Evolutionary conservation across 192 early-diverging fungal genomes (phyloP).

Genomic region (Geosiphon pyriformis): DNA sequence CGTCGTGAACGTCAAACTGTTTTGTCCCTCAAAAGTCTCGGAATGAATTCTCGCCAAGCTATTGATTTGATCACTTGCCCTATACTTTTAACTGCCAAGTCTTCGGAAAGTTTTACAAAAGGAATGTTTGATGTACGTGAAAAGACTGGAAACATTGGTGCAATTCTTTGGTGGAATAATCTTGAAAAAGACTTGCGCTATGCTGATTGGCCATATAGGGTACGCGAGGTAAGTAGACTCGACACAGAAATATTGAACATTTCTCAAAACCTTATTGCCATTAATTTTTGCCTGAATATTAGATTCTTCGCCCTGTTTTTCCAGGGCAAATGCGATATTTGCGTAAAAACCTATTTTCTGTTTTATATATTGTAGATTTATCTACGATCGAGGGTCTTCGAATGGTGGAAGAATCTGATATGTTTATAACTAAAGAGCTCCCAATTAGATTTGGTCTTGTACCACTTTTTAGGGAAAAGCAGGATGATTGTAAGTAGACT

Average conservation of each 20-base stretch:
- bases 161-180: slow-evolving; percentile 87
- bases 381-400: slow-evolving; percentile 48
- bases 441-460: slow-evolving; percentile 87
- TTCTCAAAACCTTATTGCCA: no score
- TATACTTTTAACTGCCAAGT: slow-evolving; percentile 13
- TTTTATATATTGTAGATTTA: slow-evolving; percentile 73
- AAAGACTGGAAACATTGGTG: slow-evolving; percentile 36
- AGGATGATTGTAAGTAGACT: slow-evolving; percentile 35
- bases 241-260: no score
- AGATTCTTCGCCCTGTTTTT: slow-evolving; percentile 57
- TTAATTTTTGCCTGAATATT: no score
- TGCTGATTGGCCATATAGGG: slow-evolving; percentile 52
- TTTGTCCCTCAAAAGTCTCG: slow-evolving; percentile 39
- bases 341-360: slow-evolving; percentile 71
- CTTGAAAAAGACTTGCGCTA: slow-evolving; percentile 81
- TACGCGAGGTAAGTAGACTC: slow-evolving; percentile 31
- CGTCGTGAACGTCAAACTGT: slow-evolving; percentile 51
- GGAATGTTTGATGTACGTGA: slow-evolving; percentile 78
- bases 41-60: slow-evolving; percentile 35
- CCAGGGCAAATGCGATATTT: slow-evolving; percentile 71
- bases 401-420: slow-evolving; percentile 51
- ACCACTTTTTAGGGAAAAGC: slow-evolving; percentile 51
- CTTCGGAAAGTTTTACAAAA: slow-evolving; percentile 23
- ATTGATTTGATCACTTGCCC: slow-evolving; percentile 35
- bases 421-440: slow-evolving; percentile 60